A percentile compares a stretch with the other conserved stretches of the same genome.
phyloP scores from a whole-genome alignment of 2,329 filamentous ascomycete species.

The Xylariaceae sp. region DNA sequence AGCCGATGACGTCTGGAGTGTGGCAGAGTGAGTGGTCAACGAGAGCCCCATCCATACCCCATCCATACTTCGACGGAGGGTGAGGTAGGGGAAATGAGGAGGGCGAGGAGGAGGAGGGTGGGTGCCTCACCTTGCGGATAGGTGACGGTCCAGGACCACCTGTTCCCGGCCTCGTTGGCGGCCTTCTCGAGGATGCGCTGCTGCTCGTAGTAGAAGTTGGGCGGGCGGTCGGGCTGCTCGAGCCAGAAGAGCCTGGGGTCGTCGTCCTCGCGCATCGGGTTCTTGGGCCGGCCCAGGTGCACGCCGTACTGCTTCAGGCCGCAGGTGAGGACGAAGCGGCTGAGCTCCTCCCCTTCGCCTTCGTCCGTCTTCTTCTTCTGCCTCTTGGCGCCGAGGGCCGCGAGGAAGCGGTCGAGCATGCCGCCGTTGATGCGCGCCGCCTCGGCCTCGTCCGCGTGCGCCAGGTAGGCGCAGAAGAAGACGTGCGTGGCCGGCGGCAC shows the following conservation, averaged over 20 bases:
- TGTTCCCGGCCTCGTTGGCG: constrained; percentile 8
- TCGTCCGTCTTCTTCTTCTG: constrained; percentile 34
- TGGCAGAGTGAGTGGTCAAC: too few relatives aligned
- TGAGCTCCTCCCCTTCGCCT: constrained; percentile 32
- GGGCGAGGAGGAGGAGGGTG: too few relatives aligned
- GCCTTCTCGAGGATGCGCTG: constrained; percentile 32
- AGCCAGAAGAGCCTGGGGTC: constrained; percentile 27
- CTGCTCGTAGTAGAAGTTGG: constrained; percentile 46
- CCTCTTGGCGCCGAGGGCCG: constrained; percentile 34
- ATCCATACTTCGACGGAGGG: too few relatives aligned
- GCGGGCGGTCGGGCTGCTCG: constrained; percentile 26
- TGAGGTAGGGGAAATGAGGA: too few relatives aligned
- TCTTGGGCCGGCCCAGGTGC: constrained; percentile 39
- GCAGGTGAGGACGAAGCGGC: constrained; percentile 40
- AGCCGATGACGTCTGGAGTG: constrained; percentile 28
- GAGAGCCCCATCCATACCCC: too few relatives aligned
- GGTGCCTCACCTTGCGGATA: too few relatives aligned
- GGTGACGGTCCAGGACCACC: constrained; percentile 22
- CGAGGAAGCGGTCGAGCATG: constrained; percentile 41
- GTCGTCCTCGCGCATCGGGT: constrained; percentile 39
- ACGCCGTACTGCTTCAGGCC: constrained; percentile 47
- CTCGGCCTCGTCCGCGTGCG: constrained; percentile 10
- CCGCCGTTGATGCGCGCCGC: constrained; percentile 24
- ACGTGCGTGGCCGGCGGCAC: constrained; percentile 14
- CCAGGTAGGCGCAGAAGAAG: constrained; percentile 14